Evolutionary conservation across 352 stramenopile species (phyloP).

Genomic region (Phytopythium ostracodes): DNA sequence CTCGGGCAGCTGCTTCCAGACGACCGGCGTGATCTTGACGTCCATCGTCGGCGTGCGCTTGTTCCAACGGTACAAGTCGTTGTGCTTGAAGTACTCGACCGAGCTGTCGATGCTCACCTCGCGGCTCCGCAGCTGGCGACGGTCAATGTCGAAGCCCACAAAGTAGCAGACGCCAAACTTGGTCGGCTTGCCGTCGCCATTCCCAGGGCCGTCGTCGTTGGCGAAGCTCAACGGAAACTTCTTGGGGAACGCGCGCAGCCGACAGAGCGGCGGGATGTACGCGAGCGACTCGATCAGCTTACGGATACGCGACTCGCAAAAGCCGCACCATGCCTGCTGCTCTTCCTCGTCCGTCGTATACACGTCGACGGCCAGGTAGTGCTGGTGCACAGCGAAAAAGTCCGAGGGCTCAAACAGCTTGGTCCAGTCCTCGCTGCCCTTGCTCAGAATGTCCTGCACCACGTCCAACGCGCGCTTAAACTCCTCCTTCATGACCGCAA

Average conservation of each 20-base stretch:
- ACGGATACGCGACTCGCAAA: slow-evolving; percentile 92
- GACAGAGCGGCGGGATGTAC: slow-evolving; percentile 77
- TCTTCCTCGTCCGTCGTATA: slow-evolving; percentile 86
- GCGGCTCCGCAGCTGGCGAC: slow-evolving; percentile 62
- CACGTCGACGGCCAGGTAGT: slow-evolving; percentile 92
- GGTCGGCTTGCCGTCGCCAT: slow-evolving; percentile 26
- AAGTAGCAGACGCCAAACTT: slow-evolving; percentile 85
- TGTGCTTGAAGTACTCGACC: slow-evolving; percentile 88
- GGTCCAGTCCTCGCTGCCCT: slow-evolving; percentile 76
- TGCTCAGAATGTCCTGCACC: slow-evolving; percentile 83
- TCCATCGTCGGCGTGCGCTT: slow-evolving; percentile 86
- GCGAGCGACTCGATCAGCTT: slow-evolving; percentile 87
- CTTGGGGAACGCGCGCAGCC: slow-evolving; percentile 81
- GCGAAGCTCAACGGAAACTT: slow-evolving; percentile 77
- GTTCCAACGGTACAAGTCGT: slow-evolving; percentile 87
- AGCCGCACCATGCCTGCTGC: slow-evolving; percentile 91
- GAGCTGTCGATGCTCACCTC: slow-evolving; percentile 86
- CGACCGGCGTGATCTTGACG: slow-evolving; percentile 75
- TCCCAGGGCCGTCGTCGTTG: slow-evolving; percentile 12
- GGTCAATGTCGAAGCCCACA: slow-evolving; percentile 83
- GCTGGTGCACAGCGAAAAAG: slow-evolving; percentile 87
- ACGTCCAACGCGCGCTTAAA: slow-evolving; percentile 77
- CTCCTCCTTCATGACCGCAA: slow-evolving; percentile 95
- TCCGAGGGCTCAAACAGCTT: slow-evolving; percentile 78
- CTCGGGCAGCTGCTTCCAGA: slow-evolving; percentile 86